phyloP scores from a whole-genome alignment of 768 basidiomycete genomes.

The Leucogyrophana mollusca region DNA sequence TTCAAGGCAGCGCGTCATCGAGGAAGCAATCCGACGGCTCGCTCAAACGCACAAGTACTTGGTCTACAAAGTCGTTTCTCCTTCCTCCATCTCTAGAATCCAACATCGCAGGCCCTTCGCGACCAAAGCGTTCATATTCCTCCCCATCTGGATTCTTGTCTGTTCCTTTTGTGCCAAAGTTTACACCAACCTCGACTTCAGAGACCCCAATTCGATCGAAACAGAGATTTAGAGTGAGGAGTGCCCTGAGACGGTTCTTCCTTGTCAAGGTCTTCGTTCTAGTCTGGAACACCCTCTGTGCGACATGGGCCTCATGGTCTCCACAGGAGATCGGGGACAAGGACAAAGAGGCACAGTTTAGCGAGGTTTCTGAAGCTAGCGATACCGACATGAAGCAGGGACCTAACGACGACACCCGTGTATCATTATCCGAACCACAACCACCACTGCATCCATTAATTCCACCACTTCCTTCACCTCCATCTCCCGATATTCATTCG shows the following conservation, averaged over 20 bases:
- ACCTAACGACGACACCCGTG: slow-evolving; percentile 24
- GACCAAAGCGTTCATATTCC: slow-evolving; percentile 60
- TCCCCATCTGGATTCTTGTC: slow-evolving; percentile 53
- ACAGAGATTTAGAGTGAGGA: slow-evolving; percentile 35
- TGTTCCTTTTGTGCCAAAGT: slow-evolving; percentile 28
- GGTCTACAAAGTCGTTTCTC: slow-evolving; percentile 56
- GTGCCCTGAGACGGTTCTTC: slow-evolving; percentile 58
- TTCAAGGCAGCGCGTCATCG: slow-evolving; percentile 21
- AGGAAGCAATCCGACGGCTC: slow-evolving; percentile 26
- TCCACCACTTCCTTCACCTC: slow-evolving; percentile 26
- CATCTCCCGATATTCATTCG: slow-evolving; percentile 15
- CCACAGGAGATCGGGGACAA: slow-evolving; percentile 22
- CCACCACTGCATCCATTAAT: slow-evolving; percentile 17
- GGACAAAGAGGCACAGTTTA: slow-evolving; percentile 7
- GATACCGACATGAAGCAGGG: slow-evolving; percentile 7
- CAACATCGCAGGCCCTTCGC: slow-evolving; percentile 18
- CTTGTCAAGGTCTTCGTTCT: slow-evolving; percentile 68
- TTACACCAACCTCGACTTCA: slow-evolving; percentile 25
- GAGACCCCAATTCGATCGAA: slow-evolving; percentile 36
- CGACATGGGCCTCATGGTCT: slow-evolving; percentile 52
- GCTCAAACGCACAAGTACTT: slow-evolving; percentile 52
- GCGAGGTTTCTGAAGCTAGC: slow-evolving; percentile 9
- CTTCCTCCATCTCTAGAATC: slow-evolving; percentile 31
- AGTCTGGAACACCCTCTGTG: slow-evolving; percentile 67
- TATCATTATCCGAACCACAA: slow-evolving; percentile 18